A percentile compares a stretch with the other conserved stretches of the same genome.
Conservation (phyloP, 768 basidiomycete genomes). For the Boletus reticulatus region DNA sequence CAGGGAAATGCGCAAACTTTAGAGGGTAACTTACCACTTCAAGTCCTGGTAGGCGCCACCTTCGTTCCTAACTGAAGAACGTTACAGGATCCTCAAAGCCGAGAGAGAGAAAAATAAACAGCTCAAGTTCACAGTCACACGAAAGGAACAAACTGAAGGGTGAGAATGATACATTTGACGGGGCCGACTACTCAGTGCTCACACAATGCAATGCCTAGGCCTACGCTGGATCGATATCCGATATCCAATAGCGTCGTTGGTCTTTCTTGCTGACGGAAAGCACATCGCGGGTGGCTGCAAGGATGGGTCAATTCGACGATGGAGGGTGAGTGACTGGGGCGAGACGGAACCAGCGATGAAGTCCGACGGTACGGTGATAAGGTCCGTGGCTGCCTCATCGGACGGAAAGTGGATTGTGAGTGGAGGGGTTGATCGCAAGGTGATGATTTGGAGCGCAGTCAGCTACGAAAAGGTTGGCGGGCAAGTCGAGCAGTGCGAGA, state of each 20-base stretch:
- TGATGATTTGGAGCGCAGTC: conserved; percentile 1
- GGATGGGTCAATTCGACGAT: conserved; percentile 8
- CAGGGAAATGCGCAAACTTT: background rate
- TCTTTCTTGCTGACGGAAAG: conserved; percentile 7
- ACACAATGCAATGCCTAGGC: background rate
- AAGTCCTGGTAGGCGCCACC: background rate
- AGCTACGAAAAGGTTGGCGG: background rate
- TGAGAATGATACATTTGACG: background rate
- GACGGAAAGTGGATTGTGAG: conserved; percentile 10
- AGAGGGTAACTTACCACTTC: background rate
- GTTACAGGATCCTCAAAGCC: background rate
- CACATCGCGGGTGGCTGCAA: conserved; percentile 1
- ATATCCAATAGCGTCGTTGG: background rate
- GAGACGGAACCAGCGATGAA: background rate
- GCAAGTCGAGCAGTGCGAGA: background rate
- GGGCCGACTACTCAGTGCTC: background rate
- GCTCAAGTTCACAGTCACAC: background rate
- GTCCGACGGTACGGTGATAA: background rate
- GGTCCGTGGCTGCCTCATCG: background rate
- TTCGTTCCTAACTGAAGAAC: background rate
- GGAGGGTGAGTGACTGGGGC: background rate
- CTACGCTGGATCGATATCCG: background rate
- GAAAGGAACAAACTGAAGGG: background rate
- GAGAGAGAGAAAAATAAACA: background rate
- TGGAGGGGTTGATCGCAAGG: conserved; percentile 1